Evolutionary conservation across 441 rosid genomes (phyloP), one percentile per base, ranked within the genome.

Genomic region (California macrophylla): DNA sequence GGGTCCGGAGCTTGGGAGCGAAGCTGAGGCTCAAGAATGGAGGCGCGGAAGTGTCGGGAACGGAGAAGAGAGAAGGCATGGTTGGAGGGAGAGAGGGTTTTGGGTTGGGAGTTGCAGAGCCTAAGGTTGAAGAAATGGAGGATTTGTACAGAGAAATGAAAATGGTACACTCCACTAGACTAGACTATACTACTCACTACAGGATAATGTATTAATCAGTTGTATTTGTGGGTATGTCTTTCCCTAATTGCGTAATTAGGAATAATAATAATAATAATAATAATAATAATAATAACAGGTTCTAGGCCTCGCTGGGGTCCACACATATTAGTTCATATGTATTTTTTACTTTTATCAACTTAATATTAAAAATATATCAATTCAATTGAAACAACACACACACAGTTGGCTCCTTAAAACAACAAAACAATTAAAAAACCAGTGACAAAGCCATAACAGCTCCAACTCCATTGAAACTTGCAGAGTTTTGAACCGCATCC

Each of bases 11-110:
- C 66, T 64, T 70, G 28, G 87, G 72, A 61, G 75, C 45, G 52
- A 90, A 76, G 66, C 65, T 62, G 68, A 85, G 80, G 16, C 83
- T 81, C 83, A 83, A 77, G 71, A 79, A 38, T 64, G 75, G 79
- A 34, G 87, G 84, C 0, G 83, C 20, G 56, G 80, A 74, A 29
- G 80, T 60, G 68, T 81, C 80, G 30, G 75, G 77, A 13, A 67
- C 66, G 15, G 85, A 75, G 69, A 77, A 82, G 28, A 85, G 77
- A 47, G 87, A 79, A 66, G 89, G 75, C 96, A 87, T 87, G 71
- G 64, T 28, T 18, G 66, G 40, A 47, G 66, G n/a, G 28, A 23
- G 15, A 24, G 61, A 23, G 60, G 60, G 60, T 52, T 52, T 52
- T 52, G 60, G 60, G 50, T 13, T 18, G n/a, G n/a, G n/a, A n/a